Evolutionary conservation across 2,329 filamentous ascomycete species (phyloP).

Genomic region (Stachybotrys elegans): DNA sequence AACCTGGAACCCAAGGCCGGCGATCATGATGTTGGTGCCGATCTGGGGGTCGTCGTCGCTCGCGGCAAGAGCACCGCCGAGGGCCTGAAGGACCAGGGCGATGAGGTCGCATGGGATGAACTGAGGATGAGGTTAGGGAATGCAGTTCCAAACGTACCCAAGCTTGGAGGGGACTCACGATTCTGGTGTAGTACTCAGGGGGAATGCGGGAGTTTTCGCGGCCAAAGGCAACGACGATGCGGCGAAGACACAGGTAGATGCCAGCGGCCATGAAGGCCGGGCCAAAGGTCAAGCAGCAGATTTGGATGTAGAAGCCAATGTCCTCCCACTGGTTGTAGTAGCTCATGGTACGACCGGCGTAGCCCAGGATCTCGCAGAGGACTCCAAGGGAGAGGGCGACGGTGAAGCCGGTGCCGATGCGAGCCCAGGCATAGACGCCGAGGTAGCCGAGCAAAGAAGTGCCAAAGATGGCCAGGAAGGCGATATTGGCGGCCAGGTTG

Average conservation of each 20-base stretch:
- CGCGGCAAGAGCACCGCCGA: slow-evolving; percentile 49
- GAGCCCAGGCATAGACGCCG: slow-evolving; percentile 32
- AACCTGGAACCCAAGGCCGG: slow-evolving; percentile 56
- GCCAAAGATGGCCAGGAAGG: slow-evolving; percentile 43
- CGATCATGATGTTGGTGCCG: slow-evolving; percentile 59
- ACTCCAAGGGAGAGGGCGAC: slow-evolving; percentile 46
- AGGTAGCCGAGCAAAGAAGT: slow-evolving; percentile 35
- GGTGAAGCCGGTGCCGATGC: slow-evolving; percentile 41
- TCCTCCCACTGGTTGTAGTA: slow-evolving; percentile 43
- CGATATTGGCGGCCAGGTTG: slow-evolving; percentile 34
- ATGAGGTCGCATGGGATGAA: slow-evolving; percentile 60
- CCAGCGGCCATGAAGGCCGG: slow-evolving; percentile 58
- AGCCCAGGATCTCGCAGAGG: slow-evolving; percentile 50
- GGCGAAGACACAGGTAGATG: slow-evolving; percentile 54
- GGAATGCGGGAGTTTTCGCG: slow-evolving; percentile 37
- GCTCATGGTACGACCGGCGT: slow-evolving; percentile 49
- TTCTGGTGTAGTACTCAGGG: slow-evolving; percentile 38
- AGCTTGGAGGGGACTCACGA: slow-evolving; percentile 27
- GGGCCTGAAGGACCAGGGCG: slow-evolving; percentile 53
- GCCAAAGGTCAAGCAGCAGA: slow-evolving; percentile 55
- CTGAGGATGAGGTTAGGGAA: slow-evolving; percentile 14
- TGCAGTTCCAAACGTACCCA: not conserved
- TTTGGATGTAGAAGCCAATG: slow-evolving; percentile 45
- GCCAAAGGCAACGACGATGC: slow-evolving; percentile 39
- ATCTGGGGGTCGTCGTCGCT: slow-evolving; percentile 25